phyloP scores from a whole-genome alignment of 306 rosid genomes.

The Rosa multiflora region DNA sequence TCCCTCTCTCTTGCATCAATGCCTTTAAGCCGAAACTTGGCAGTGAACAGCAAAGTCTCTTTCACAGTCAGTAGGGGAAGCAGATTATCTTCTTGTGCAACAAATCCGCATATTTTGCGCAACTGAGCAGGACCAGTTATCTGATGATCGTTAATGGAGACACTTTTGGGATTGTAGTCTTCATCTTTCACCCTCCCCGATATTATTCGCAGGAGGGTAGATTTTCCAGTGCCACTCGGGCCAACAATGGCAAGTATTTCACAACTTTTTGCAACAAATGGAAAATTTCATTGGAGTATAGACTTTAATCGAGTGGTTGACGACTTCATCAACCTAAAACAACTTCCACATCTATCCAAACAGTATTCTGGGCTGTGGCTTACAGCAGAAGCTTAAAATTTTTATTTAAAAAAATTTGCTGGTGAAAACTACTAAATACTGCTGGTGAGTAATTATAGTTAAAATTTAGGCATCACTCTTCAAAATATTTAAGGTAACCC shows the following conservation, averaged over 20 bases:
- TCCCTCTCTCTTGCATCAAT: conserved; percentile 49
- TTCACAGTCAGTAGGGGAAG: conserved; percentile 88
- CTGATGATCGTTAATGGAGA: conserved; percentile 53
- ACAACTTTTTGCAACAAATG: conserved; percentile 55
- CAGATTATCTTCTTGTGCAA: conserved; percentile 76
- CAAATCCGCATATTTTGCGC: conserved; percentile 78
- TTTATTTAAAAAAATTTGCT: too few relatives aligned
- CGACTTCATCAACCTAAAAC: not conserved
- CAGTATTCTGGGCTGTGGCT: not conserved
- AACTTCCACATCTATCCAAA: not conserved
- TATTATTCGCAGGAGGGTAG: conserved; percentile 65
- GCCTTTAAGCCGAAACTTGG: conserved; percentile 67
- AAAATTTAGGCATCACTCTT: too few relatives aligned
- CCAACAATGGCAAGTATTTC: conserved; percentile 84
- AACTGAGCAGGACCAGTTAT: conserved; percentile 54
- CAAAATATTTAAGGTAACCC: too few relatives aligned
- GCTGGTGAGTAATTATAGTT: too few relatives aligned
- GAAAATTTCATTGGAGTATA: not conserved
- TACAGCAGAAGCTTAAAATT: not conserved
- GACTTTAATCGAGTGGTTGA: not conserved
- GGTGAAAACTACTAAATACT: too few relatives aligned
- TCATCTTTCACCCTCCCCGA: conserved; percentile 55
- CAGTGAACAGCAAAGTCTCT: conserved; percentile 72
- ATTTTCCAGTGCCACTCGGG: conserved; percentile 92
- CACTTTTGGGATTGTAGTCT: conserved; percentile 48